Percentiles rank a stretch among this genome's conserved stretches.
These are phyloP conservation scores for Gnomoniopsis sp. DNA, from an alignment of 2,329 filamentous ascomycete genomes.

Conservation along the genomic window DNA sequence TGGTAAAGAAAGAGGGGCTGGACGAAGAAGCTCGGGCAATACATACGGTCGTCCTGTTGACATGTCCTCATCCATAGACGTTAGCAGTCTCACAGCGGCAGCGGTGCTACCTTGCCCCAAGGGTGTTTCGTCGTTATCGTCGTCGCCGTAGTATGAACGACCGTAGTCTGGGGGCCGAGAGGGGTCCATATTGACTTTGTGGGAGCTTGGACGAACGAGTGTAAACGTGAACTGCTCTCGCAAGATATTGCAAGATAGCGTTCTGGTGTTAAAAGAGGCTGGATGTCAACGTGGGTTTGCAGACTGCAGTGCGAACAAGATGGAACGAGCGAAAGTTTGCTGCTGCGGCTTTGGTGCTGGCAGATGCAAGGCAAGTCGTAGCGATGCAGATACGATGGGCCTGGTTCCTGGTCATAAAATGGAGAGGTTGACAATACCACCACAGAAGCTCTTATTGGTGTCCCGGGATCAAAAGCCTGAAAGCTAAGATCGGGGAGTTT, in stretches of 20 bases:
- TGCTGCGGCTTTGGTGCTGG: background rate
- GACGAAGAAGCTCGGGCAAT: slow-evolving; percentile 26
- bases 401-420: background rate
- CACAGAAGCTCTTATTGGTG: background rate
- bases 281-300: background rate
- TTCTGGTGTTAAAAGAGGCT: background rate
- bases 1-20: slow-evolving; percentile 24
- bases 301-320: background rate
- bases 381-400: background rate
- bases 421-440: background rate
- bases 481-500: background rate
- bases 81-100: slow-evolving; percentile 58
- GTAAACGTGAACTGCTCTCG: background rate
- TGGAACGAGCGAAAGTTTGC: background rate
- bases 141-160: slow-evolving; percentile 51
- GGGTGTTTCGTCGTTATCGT: slow-evolving; percentile 47
- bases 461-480: background rate
- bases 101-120: slow-evolving; percentile 41
- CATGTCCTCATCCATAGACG: slow-evolving; percentile 55
- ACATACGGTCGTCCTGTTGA: slow-evolving; percentile 54
- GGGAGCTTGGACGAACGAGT: background rate
- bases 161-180: slow-evolving; percentile 55
- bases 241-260: background rate
- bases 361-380: background rate
- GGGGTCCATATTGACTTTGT: slow-evolving; percentile 42